Evolutionary conservation across 164 flowering plant species (phyloP).

Genomic region (Sextonia rubra): DNA sequence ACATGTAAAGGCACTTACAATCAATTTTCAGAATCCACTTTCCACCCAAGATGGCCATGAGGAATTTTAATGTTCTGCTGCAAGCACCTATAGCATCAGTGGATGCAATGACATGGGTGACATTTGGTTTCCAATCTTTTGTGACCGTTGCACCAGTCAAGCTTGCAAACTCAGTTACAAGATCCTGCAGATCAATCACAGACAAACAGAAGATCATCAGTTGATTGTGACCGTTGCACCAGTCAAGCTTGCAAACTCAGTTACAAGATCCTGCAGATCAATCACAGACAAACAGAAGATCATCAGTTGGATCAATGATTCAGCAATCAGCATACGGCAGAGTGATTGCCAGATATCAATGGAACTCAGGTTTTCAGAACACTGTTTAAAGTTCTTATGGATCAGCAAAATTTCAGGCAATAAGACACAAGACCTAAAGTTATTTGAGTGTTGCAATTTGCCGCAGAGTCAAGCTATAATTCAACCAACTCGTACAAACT

Average conservation of each 20-base stretch:
- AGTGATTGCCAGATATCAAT: not conserved
- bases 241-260: conserved; percentile 34
- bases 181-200: conserved; percentile 32
- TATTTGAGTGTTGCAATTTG: not conserved
- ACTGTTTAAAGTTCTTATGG: not conserved
- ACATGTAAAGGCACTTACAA: conserved; percentile 38
- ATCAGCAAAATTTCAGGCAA: not conserved
- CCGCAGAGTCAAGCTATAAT: not conserved
- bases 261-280: conserved; percentile 43
- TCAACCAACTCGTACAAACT: not conserved
- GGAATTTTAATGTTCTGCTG: conserved; percentile 52
- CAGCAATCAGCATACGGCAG: not conserved
- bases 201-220: too few relatives aligned
- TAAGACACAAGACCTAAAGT: not conserved
- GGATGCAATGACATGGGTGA: conserved; percentile 68
- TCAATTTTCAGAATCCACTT: conserved; percentile 54
- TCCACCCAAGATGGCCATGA: conserved; percentile 65
- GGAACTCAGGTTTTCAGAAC: not conserved
- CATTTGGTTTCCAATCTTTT: conserved; percentile 46
- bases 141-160: conserved; percentile 41
- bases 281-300: not conserved
- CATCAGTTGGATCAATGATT: not conserved
- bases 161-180: conserved; percentile 39
- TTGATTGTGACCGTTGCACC: conserved; percentile 45
- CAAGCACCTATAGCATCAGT: conserved; percentile 52